Conservation (phyloP, 306 rosid species). For the Alnus glutinosa region DNA sequence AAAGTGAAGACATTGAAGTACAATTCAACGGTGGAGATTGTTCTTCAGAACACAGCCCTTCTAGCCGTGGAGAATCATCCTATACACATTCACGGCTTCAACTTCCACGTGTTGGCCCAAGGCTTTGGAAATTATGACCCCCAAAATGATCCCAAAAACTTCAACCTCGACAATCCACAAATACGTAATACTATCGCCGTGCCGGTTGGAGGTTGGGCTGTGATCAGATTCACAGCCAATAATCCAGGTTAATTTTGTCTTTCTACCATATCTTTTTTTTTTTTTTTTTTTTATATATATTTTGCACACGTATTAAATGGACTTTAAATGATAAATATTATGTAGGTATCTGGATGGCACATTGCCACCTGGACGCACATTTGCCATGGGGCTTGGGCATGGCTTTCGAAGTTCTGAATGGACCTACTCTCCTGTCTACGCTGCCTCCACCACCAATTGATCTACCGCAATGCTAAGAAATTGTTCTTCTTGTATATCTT, state of each 20-base stretch:
- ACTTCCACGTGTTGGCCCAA: constrained; percentile 64
- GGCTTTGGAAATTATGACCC: constrained; percentile 62
- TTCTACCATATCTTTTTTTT: neutral
- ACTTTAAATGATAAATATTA: too few relatives aligned
- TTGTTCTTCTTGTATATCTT: too few relatives aligned
- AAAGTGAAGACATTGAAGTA: constrained; percentile 57
- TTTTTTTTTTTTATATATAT: neutral
- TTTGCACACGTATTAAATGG: neutral
- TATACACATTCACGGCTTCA: constrained; percentile 61
- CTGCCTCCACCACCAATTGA: constrained; percentile 62
- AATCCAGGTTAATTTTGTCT: constrained; percentile 38
- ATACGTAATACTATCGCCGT: constrained; percentile 61
- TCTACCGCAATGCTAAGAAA: constrained; percentile 55
- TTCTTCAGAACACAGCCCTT: constrained; percentile 52
- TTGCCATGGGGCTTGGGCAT: constrained; percentile 70
- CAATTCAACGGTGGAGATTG: constrained; percentile 56
- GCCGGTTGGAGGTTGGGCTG: constrained; percentile 68
- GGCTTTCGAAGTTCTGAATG: constrained; percentile 53
- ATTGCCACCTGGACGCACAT: constrained; percentile 69
- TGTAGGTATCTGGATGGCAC: constrained; percentile 62
- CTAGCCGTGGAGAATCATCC: constrained; percentile 49
- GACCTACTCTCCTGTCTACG: constrained; percentile 25
- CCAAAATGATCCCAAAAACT: constrained; percentile 21
- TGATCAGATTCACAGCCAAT: constrained; percentile 41
- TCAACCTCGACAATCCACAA: constrained; percentile 61